Evolutionary conservation across 75 land plant genomes (phyloP).

Genomic region (Chamaecyparis obtusa): DNA sequence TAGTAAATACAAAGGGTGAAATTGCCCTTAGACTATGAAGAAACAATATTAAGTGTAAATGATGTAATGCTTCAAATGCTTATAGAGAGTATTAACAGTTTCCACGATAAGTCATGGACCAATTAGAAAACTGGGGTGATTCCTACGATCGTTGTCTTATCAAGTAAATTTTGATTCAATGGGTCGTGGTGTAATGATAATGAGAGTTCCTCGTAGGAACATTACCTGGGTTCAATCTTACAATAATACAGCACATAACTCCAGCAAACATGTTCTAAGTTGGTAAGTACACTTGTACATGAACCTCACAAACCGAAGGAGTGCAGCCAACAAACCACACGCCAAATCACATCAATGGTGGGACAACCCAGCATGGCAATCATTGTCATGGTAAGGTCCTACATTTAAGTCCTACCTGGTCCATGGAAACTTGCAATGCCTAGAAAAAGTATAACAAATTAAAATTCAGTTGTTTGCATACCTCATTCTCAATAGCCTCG

Average conservation of each 20-base stretch:
- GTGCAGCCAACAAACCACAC: neutral
- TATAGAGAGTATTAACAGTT: neutral
- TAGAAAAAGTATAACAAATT: neutral
- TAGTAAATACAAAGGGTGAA: neutral
- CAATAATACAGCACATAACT: neutral
- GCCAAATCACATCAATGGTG: neutral
- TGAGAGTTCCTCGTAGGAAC: neutral
- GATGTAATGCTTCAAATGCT: neutral
- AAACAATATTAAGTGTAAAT: neutral
- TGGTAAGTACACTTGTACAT: neutral
- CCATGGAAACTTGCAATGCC: neutral
- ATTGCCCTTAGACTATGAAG: neutral
- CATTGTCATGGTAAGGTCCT: neutral
- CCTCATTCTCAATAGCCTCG: conserved; percentile 95
- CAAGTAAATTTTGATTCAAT: neutral
- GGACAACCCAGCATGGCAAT: neutral
- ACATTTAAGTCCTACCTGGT: neutral
- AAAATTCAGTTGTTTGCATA: conserved; percentile 16
- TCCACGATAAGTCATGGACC: neutral
- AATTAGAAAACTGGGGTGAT: neutral
- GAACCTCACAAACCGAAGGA: neutral
- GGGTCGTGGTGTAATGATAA: neutral
- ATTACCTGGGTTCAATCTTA: neutral
- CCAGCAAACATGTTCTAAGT: neutral
- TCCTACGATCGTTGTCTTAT: neutral